Percentiles rank a stretch among this genome's conserved stretches.
Evolutionary conservation across 1,139 yeast genomes (phyloP).

Genomic region (Magnusiomyces magnusii): DNA sequence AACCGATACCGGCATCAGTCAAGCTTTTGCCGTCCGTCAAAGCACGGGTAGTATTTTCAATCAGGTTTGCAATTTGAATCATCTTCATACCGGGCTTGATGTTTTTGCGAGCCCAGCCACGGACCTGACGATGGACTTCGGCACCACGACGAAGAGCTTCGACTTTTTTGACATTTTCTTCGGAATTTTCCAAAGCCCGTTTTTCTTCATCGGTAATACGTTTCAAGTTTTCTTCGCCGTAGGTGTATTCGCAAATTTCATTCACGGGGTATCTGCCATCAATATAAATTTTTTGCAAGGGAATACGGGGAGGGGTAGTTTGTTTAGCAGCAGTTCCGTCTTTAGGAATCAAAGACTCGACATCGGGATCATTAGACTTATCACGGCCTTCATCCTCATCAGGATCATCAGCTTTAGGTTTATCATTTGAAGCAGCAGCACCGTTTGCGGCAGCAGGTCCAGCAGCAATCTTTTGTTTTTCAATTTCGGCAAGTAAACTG

Average conservation of each 20-base stretch:
- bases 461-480: background rate
- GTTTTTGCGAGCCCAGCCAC: constrained; percentile 65
- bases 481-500: constrained; percentile 1
- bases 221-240: constrained; percentile 55
- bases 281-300: constrained; percentile 9
- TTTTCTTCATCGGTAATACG: constrained; percentile 84
- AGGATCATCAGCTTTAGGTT: background rate
- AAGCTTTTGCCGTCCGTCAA: constrained; percentile 59
- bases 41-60: constrained; percentile 77
- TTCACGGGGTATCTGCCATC: constrained; percentile 66
- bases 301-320: constrained; percentile 15
- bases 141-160: constrained; percentile 94
- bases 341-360: background rate
- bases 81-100: constrained; percentile 90
- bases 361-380: background rate
- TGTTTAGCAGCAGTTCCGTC: constrained; percentile 9
- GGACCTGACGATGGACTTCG: constrained; percentile 87
- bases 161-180: constrained; percentile 46
- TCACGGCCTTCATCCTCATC: constrained; percentile 6
- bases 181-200: constrained; percentile 67
- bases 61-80: constrained; percentile 81
- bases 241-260: constrained; percentile 46
- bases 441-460: background rate
- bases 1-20: constrained; percentile 78
- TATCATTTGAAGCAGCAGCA: background rate